A percentile compares a stretch with the other conserved stretches of the same genome.
Conservation (phyloP, 164 flowering plant species). For the Saururus chinensis region DNA sequence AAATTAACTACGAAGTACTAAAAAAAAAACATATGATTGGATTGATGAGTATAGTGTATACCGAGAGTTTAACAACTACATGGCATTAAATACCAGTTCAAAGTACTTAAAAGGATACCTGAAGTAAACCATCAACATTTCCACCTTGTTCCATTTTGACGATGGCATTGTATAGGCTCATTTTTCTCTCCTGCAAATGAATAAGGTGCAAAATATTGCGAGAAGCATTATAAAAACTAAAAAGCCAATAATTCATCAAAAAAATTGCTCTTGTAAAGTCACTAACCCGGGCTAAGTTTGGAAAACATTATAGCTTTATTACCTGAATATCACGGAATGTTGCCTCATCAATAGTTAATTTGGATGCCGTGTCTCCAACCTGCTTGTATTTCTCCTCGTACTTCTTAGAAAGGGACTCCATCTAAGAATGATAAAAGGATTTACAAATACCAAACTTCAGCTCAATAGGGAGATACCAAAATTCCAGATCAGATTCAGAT, state of each 20-base stretch:
- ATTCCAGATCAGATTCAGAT: not conserved
- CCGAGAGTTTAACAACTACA: not conserved
- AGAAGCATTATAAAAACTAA: not conserved
- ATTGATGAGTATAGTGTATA: too few species aligned
- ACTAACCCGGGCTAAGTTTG: not conserved
- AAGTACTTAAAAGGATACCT: constrained; percentile 34
- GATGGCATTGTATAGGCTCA: constrained; percentile 79
- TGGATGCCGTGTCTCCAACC: constrained; percentile 78
- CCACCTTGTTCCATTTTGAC: constrained; percentile 76
- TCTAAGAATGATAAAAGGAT: constrained; percentile 23
- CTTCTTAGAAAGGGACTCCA: constrained; percentile 66
- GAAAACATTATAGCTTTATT: constrained; percentile 1
- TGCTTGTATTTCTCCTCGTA: constrained; percentile 95
- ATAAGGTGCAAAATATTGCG: not conserved
- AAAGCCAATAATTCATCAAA: not conserved
- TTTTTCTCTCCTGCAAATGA: constrained; percentile 52
- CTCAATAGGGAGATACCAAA: not conserved
- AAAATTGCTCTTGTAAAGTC: not conserved
- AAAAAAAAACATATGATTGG: not conserved
- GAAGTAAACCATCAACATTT: constrained; percentile 44
- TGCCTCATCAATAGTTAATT: constrained; percentile 88
- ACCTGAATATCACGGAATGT: constrained; percentile 87
- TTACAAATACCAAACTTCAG: not conserved
- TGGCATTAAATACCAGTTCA: not conserved
- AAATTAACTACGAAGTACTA: not conserved